phyloP scores from a whole-genome alignment of 192 early-diverging fungal species.

The Coemansia interrupta region DNA sequence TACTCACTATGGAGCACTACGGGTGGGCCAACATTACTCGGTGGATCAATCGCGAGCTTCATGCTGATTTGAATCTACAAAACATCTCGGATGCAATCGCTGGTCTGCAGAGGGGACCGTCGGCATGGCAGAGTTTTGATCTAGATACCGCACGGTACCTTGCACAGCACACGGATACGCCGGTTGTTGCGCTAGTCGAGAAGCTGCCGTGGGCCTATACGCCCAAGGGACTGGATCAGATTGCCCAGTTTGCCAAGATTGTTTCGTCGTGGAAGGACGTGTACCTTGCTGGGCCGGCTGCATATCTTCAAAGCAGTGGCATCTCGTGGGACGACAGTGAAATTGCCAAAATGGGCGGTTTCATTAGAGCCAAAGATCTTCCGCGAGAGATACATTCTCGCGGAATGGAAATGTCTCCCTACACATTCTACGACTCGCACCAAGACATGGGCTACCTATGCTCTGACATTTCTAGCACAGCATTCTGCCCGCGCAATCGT shows the following conservation, averaged over 20 bases:
- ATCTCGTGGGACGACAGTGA: conserved; percentile 36
- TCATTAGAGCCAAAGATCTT: conserved; percentile 22
- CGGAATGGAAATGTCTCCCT: conserved; percentile 36
- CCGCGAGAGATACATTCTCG: conserved; percentile 26
- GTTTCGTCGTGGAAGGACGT: conserved; percentile 52
- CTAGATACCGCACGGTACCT: conserved; percentile 47
- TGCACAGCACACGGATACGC: conserved; percentile 15
- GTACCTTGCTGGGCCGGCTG: conserved; percentile 38
- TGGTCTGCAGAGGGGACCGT: conserved; percentile 12
- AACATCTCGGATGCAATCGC: too few relatives aligned
- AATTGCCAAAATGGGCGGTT: conserved; percentile 38
- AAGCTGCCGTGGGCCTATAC: conserved; percentile 40
- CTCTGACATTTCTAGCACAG: neutral
- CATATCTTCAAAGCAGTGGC: conserved; percentile 16
- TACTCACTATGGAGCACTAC: conserved; percentile 35
- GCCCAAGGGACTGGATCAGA: conserved; percentile 30
- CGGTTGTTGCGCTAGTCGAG: conserved; percentile 33
- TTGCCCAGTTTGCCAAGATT: conserved; percentile 29
- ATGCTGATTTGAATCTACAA: conserved; percentile 17
- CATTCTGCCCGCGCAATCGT: conserved; percentile 22
- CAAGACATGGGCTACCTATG: conserved; percentile 43
- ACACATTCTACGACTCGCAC: conserved; percentile 52
- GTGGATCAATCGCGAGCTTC: conserved; percentile 17
- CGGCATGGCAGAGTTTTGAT: conserved; percentile 49
- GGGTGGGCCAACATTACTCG: conserved; percentile 30